Percentiles rank a stretch among this genome's conserved stretches.
Evolutionary conservation across 2,329 filamentous ascomycete genomes (phyloP).

Genomic region (Colletotrichum sp.): DNA sequence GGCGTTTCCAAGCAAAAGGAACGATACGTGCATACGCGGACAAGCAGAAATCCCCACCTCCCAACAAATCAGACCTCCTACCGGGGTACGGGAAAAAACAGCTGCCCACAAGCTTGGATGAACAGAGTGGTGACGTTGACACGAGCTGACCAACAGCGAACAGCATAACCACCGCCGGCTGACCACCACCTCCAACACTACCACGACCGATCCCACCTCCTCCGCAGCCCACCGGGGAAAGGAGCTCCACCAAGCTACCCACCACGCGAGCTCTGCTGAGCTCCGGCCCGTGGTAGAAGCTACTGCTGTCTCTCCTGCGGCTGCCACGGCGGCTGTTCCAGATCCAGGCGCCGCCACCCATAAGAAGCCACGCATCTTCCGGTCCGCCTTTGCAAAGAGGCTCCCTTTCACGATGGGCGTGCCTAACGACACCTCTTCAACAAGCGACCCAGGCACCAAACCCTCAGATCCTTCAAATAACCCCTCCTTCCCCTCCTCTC

Average conservation of each 20-base stretch:
- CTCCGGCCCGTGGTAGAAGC: not conserved
- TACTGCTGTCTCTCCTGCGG: not conserved
- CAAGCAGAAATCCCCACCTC: not conserved
- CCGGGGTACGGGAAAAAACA: not conserved
- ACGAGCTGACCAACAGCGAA: not conserved
- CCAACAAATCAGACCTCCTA: not conserved
- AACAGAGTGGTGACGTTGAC: slow-evolving; percentile 19
- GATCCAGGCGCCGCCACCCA: not conserved
- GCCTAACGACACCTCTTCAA: slow-evolving; percentile 8
- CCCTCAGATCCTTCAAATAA: slow-evolving; percentile 9
- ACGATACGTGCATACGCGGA: not conserved
- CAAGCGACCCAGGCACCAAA: slow-evolving; percentile 7
- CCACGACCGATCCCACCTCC: not conserved
- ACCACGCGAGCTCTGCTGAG: slow-evolving; percentile 7
- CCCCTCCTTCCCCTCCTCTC: slow-evolving; percentile 32
- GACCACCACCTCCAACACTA: not conserved
- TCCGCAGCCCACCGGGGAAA: not conserved
- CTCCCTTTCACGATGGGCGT: slow-evolving; percentile 15
- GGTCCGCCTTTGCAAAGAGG: not conserved
- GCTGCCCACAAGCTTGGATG: slow-evolving; percentile 1
- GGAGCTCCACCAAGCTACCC: slow-evolving; percentile 7
- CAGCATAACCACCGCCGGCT: not conserved
- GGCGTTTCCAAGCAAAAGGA: not conserved
- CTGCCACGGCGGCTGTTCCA: not conserved
- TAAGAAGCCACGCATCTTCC: slow-evolving; percentile 14